These are phyloP conservation scores for Tympanopsis confertula DNA, from an alignment of 2,329 filamentous ascomycete genomes.

Conservation along the genomic window DNA sequence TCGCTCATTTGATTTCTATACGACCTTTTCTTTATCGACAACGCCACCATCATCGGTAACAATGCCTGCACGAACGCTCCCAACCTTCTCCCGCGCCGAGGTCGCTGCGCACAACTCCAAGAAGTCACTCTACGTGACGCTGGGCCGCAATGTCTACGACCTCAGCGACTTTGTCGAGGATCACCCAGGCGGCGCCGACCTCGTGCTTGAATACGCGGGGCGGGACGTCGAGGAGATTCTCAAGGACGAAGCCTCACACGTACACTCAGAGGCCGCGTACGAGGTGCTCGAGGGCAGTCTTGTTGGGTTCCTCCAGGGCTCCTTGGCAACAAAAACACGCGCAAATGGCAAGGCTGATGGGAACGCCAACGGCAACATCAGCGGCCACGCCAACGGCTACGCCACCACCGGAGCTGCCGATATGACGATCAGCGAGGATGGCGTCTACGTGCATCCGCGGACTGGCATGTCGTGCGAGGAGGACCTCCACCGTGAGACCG, in stretches of 20 bases:
- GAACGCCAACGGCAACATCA: slow-evolving; percentile 8
- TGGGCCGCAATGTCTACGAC: slow-evolving; percentile 87
- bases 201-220: slow-evolving; percentile 82
- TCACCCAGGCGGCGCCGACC: slow-evolving; percentile 79
- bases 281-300: slow-evolving; percentile 82
- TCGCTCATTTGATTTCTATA: too few relatives aligned
- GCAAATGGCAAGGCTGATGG: slow-evolving; percentile 16
- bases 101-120: slow-evolving; percentile 68
- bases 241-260: slow-evolving; percentile 71
- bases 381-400: neutral
- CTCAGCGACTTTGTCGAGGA: slow-evolving; percentile 81
- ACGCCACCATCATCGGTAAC: too few relatives aligned
- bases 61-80: slow-evolving; percentile 75
- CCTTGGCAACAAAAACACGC: slow-evolving; percentile 16
- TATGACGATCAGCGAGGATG: slow-evolving; percentile 15
- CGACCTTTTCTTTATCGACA: too few relatives aligned
- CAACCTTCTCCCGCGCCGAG: slow-evolving; percentile 70
- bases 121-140: slow-evolving; percentile 84
- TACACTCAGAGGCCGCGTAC: slow-evolving; percentile 82
- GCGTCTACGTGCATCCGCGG: slow-evolving; percentile 34
- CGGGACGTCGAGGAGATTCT: slow-evolving; percentile 77
- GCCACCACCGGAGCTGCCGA: slow-evolving; percentile 25
- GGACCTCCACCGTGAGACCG: slow-evolving; percentile 78
- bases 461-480: slow-evolving; percentile 87
- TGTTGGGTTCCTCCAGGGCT: slow-evolving; percentile 63